Conservation (phyloP, 441 rosid genomes). For the Arabidopsis lyrata region DNA sequence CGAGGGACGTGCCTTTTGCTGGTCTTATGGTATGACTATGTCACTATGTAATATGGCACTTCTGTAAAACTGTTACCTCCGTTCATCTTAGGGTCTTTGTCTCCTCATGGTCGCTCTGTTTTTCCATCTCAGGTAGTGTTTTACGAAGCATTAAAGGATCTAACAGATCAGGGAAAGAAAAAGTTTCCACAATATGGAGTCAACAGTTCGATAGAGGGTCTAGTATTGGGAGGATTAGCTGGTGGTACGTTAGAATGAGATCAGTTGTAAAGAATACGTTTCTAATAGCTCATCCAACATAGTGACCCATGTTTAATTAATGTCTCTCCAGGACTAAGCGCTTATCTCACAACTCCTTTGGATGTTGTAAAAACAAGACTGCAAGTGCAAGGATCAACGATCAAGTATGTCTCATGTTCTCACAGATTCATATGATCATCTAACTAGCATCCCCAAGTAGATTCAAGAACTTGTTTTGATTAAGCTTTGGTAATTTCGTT, state of each 20-base stretch:
- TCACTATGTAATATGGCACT: neutral
- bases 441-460: neutral
- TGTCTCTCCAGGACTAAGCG: constrained; percentile 70
- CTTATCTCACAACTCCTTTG: constrained; percentile 89
- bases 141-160: constrained; percentile 81
- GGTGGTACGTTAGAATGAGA: constrained; percentile 68
- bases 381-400: constrained; percentile 86
- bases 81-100: constrained; percentile 16
- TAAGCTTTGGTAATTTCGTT: neutral
- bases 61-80: constrained; percentile 6
- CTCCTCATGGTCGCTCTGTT: constrained; percentile 29
- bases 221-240: constrained; percentile 87
- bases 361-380: constrained; percentile 94
- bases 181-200: constrained; percentile 52
- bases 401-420: constrained; percentile 56
- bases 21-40: constrained; percentile 75
- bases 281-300: neutral
- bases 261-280: constrained; percentile 7
- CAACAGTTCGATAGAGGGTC: constrained; percentile 76
- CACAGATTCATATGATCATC: constrained; percentile 11
- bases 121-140: constrained; percentile 71
- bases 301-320: constrained; percentile 5
- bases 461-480: constrained; percentile 4
- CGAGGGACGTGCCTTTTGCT: constrained; percentile 94
- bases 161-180: constrained; percentile 63